Evolutionary conservation across 176 grass and related monocot genomes (phyloP).

Genomic region (Alopecurus myosuroides): DNA sequence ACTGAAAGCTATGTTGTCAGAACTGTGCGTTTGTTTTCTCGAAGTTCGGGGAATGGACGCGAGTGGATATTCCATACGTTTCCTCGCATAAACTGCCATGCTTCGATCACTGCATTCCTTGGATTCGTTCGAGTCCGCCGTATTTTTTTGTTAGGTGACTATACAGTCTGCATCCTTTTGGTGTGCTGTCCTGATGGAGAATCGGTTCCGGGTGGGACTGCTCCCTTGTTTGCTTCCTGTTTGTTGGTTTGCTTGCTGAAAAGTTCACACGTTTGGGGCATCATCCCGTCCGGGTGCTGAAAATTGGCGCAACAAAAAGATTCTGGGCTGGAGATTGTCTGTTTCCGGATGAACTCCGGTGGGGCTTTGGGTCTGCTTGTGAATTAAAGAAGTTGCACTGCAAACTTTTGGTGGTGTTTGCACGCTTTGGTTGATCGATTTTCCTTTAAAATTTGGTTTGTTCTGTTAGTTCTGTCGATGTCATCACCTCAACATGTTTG

Average conservation of each 20-base stretch:
- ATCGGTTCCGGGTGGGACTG: slow-evolving; percentile 4
- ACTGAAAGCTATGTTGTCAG: neutral
- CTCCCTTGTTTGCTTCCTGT: slow-evolving; percentile 20
- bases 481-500: neutral
- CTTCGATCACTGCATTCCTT: neutral
- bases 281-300: neutral
- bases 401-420: neutral
- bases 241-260: slow-evolving; percentile 23
- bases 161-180: neutral
- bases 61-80: neutral
- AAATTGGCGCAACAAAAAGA: neutral
- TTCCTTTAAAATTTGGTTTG: neutral
- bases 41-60: neutral
- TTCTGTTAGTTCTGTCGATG: neutral
- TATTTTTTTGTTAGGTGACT: neutral
- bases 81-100: neutral
- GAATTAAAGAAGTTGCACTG: slow-evolving; percentile 14
- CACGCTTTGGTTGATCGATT: neutral
- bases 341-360: neutral
- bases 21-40: neutral
- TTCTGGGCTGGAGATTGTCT: neutral
- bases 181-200: slow-evolving; percentile 4
- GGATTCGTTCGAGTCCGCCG: slow-evolving; percentile 10
- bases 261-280: slow-evolving; percentile 15
- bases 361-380: neutral